phyloP scores from a whole-genome alignment of 768 basidiomycete genomes.

The Sarcodon aspratus region DNA sequence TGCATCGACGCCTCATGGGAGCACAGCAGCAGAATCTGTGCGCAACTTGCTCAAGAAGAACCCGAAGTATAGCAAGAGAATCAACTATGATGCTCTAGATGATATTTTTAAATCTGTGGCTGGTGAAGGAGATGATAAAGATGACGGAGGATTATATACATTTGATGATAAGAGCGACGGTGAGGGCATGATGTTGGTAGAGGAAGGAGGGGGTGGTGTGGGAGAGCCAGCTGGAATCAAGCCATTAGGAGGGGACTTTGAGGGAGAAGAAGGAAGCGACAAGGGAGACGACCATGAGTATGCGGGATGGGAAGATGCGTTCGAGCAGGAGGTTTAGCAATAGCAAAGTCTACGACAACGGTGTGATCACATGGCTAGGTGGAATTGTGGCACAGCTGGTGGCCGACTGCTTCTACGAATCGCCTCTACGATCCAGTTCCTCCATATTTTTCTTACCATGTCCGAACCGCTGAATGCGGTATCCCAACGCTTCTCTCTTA shows the following conservation, averaged over 20 bases:
- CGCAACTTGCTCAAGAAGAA: conserved; percentile 75
- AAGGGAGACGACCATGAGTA: conserved; percentile 31
- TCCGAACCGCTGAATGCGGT: no score
- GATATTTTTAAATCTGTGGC: conserved; percentile 41
- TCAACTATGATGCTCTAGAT: conserved; percentile 87
- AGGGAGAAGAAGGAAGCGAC: conserved; percentile 15
- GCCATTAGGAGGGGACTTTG: conserved; percentile 10
- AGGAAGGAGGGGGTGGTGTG: conserved; percentile 25
- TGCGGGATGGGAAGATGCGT: conserved; percentile 34
- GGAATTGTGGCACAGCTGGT: no score
- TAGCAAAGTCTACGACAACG: no score
- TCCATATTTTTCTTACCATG: no score
- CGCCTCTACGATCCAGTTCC: no score
- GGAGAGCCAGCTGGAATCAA: conserved; percentile 7
- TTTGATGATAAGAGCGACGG: conserved; percentile 37
- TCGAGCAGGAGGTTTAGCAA: conserved; percentile 58
- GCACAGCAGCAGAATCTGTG: conserved; percentile 68
- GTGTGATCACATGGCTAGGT: no score
- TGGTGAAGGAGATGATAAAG: conserved; percentile 30
- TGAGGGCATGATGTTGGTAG: conserved; percentile 23
- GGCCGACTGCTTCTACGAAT: no score
- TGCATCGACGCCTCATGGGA: conserved; percentile 55
- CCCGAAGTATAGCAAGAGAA: conserved; percentile 80
- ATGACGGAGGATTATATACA: conserved; percentile 40
- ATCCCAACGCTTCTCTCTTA: conserved; percentile 30